Conservation (phyloP, 2,329 filamentous ascomycete species). For the Fusarium musae region DNA sequence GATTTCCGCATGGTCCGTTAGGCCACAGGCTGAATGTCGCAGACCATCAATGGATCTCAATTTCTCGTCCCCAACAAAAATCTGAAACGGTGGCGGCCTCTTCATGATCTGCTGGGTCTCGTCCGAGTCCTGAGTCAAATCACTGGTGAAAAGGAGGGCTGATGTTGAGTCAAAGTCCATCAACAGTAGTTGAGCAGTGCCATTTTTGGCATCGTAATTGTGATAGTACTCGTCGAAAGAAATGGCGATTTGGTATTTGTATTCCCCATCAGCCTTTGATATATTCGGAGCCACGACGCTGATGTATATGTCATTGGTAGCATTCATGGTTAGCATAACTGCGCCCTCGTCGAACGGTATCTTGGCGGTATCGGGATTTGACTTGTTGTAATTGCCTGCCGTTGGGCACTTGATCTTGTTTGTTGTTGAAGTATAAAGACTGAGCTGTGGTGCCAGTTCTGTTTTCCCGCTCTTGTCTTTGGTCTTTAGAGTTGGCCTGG, state of each 20-base stretch:
- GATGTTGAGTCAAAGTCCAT: conserved; percentile 86
- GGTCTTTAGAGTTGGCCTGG: conserved; percentile 69
- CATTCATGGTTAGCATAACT: conserved; percentile 70
- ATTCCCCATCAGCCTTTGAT: conserved; percentile 71
- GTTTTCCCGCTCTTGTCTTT: conserved; percentile 23
- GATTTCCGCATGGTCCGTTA: conserved; percentile 72
- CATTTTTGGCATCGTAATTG: conserved; percentile 59
- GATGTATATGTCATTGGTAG: conserved; percentile 77
- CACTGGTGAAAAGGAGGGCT: conserved; percentile 81
- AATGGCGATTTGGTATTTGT: conserved; percentile 83
- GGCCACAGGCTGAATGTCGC: conserved; percentile 83
- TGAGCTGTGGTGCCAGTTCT: conserved; percentile 73
- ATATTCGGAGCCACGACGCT: conserved; percentile 77
- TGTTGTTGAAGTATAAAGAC: conserved; percentile 77
- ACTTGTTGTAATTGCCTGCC: conserved; percentile 33
- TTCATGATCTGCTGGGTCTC: conserved; percentile 66
- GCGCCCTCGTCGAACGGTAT: conserved; percentile 74
- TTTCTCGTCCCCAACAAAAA: conserved; percentile 78
- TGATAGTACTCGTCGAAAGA: conserved; percentile 86
- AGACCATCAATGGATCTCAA: conserved; percentile 73
- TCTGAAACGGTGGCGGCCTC: conserved; percentile 71
- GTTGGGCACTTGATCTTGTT: conserved; percentile 47
- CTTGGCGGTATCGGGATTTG: conserved; percentile 40
- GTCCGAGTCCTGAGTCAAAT: conserved; percentile 70
- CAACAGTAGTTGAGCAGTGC: conserved; percentile 70